phyloP scores from a whole-genome alignment of 2,329 filamentous ascomycete species.

The Parafenestella ontariensis region DNA sequence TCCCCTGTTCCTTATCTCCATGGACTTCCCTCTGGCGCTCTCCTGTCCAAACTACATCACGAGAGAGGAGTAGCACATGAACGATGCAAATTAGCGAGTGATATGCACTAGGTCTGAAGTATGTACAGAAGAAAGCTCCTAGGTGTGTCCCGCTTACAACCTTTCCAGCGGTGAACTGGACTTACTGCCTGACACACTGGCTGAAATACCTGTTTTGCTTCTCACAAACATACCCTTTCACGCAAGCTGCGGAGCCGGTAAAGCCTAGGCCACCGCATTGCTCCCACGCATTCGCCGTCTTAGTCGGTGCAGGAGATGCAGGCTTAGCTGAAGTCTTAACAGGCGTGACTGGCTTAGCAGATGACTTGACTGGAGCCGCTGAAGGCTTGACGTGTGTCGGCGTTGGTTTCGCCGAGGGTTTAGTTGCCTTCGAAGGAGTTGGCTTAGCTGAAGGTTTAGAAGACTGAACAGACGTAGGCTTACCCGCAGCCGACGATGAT shows the following conservation, averaged over 20 bases:
- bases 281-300: slow-evolving; percentile 5
- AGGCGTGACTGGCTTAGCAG: not conserved
- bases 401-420: slow-evolving; percentile 5
- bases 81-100: not conserved
- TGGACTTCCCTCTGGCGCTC: not conserved
- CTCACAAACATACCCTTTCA: slow-evolving; percentile 18
- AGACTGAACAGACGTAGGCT: slow-evolving; percentile 5
- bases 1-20: not conserved
- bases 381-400: slow-evolving; percentile 2
- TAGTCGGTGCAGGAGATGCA: not conserved
- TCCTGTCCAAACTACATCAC: not conserved
- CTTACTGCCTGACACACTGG: slow-evolving; percentile 9
- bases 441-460: slow-evolving; percentile 10
- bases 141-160: not conserved
- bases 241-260: slow-evolving; percentile 27
- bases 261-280: slow-evolving; percentile 29
- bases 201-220: slow-evolving; percentile 11
- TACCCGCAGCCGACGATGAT: slow-evolving; percentile 3
- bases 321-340: not conserved
- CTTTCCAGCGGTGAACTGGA: not conserved
- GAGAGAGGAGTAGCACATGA: not conserved
- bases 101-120: slow-evolving; percentile 14
- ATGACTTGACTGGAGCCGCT: not conserved
- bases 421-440: slow-evolving; percentile 4
- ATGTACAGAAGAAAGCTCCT: slow-evolving; percentile 22